These are phyloP conservation scores for Phytophthora uliginosa DNA, from an alignment of 352 stramenopile genomes.

Conservation along the genomic window DNA sequence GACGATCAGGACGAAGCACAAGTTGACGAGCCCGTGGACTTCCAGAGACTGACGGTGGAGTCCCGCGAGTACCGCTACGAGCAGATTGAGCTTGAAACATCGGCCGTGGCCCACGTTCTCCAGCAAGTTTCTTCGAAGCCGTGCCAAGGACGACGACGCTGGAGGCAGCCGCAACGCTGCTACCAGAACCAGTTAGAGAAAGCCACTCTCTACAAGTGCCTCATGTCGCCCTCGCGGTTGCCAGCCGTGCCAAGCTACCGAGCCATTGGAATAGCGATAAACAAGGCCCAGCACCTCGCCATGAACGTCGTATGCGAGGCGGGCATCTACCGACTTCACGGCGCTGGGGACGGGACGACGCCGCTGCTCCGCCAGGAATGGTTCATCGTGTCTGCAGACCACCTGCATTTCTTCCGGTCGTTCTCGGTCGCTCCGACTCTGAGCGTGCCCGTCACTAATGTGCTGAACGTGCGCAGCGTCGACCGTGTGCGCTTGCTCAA, in stretches of 20 bases:
- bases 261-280: slow-evolving; percentile 73
- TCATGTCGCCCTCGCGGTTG: slow-evolving; percentile 61
- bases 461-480: slow-evolving; percentile 54
- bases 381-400: slow-evolving; percentile 62
- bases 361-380: slow-evolving; percentile 80
- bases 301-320: slow-evolving; percentile 74
- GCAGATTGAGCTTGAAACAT: slow-evolving; percentile 67
- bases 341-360: slow-evolving; percentile 34
- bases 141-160: slow-evolving; percentile 17
- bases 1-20: slow-evolving; percentile 23
- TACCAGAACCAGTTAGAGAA: slow-evolving; percentile 50
- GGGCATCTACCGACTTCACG: slow-evolving; percentile 66
- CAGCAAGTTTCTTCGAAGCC: slow-evolving; percentile 43
- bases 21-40: slow-evolving; percentile 30
- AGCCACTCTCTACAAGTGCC: slow-evolving; percentile 68
- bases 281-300: slow-evolving; percentile 51
- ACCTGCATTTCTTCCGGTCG: slow-evolving; percentile 79
- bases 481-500: slow-evolving; percentile 31
- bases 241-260: slow-evolving; percentile 51
- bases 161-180: slow-evolving; percentile 30
- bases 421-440: slow-evolving; percentile 60
- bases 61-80: slow-evolving; percentile 78
- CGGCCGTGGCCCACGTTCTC: slow-evolving; percentile 52
- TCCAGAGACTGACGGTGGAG: slow-evolving; percentile 63
- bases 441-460: slow-evolving; percentile 50